Evolutionary conservation across 805 yeast species (phyloP).

Genomic region (Zygoascus flipseniorum): DNA sequence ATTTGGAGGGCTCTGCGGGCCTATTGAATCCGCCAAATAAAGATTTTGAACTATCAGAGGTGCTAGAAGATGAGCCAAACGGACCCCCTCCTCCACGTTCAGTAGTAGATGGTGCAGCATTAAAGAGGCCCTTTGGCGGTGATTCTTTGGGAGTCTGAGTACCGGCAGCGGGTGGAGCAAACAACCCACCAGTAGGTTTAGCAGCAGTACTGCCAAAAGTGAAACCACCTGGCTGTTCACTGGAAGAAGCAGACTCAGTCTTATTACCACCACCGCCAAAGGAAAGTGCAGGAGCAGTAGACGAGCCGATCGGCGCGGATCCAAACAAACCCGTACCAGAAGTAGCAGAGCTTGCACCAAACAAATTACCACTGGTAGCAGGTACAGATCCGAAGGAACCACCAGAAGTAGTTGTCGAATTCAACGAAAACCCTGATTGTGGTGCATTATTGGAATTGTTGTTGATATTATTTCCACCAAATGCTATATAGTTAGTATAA

Average conservation of each 20-base stretch:
- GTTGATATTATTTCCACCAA: neutral
- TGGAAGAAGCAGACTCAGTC: neutral
- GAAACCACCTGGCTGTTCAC: neutral
- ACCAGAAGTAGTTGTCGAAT: neutral
- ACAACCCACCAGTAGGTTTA: too few relatives aligned
- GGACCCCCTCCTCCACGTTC: conserved; percentile 6
- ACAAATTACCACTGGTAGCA: neutral
- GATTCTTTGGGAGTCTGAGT: neutral
- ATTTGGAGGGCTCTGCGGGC: neutral
- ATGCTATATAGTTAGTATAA: neutral
- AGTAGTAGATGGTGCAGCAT: conserved; percentile 1
- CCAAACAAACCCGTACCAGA: neutral
- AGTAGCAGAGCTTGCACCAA: neutral
- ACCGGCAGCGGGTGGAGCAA: neutral
- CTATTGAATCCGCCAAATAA: neutral
- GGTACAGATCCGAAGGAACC: neutral
- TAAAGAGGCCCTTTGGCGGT: neutral
- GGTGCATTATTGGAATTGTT: neutral
- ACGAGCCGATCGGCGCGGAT: neutral
- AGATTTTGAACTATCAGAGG: conserved; percentile 1
- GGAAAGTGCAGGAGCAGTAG: neutral
- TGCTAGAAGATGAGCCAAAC: conserved; percentile 9
- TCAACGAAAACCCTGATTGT: neutral
- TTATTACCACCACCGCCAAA: neutral
- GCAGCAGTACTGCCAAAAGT: neutral